These are phyloP conservation scores for Noccaea bulbosa DNA, from an alignment of 345 rosid genomes.

Conservation along the genomic window DNA sequence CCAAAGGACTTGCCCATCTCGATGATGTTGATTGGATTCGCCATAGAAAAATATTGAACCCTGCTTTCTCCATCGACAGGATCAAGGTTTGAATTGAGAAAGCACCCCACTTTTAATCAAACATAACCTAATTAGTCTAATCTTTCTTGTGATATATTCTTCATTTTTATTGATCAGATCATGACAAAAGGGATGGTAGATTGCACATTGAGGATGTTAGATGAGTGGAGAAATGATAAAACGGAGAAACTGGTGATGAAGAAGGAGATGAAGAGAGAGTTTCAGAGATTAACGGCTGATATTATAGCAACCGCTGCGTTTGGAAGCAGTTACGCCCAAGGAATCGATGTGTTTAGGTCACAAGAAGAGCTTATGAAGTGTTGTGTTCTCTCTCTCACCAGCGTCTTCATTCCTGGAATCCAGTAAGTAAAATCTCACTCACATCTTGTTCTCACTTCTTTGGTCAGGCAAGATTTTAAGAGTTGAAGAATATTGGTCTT, in stretches of 20 bases:
- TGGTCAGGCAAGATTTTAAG: neutral
- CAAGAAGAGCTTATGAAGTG: slow-evolving; percentile 49
- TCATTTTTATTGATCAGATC: too few species aligned
- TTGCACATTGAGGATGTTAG: slow-evolving; percentile 41
- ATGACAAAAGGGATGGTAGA: slow-evolving; percentile 44
- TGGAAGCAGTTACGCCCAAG: slow-evolving; percentile 54
- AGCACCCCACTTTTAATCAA: neutral
- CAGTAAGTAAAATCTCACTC: slow-evolving; percentile 40
- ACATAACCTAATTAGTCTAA: too few species aligned
- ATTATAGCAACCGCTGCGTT: slow-evolving; percentile 57
- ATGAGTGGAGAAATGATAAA: slow-evolving; percentile 41
- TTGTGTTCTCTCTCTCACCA: slow-evolving; percentile 28
- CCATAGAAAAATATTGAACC: slow-evolving; percentile 49
- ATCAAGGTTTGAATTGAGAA: slow-evolving; percentile 45
- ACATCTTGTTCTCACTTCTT: neutral
- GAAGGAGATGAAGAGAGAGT: slow-evolving; percentile 29
- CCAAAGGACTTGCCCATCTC: slow-evolving; percentile 42
- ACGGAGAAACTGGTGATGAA: slow-evolving; percentile 26
- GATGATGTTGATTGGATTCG: slow-evolving; percentile 51
- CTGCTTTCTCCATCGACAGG: slow-evolving; percentile 55
- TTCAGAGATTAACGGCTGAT: slow-evolving; percentile 52
- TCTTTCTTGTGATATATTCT: too few species aligned
- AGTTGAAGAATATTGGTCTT: too few species aligned
- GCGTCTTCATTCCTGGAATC: slow-evolving; percentile 49
- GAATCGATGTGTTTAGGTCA: slow-evolving; percentile 50